phyloP scores from a whole-genome alignment of 2,329 filamentous ascomycete species.

The Fusarium clavum region DNA sequence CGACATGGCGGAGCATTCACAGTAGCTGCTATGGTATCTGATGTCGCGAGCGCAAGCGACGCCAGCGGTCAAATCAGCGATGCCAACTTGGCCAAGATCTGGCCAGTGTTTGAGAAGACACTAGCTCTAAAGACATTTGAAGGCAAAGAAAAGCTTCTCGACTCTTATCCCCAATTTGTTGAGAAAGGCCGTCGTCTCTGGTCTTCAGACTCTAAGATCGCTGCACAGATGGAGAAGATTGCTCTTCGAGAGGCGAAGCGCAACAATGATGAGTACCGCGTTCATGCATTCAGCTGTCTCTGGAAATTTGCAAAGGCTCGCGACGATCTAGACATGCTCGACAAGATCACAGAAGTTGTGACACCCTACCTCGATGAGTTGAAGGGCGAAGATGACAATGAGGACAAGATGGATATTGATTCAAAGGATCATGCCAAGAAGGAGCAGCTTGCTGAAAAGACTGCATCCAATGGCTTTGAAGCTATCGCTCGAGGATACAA shows the following conservation, averaged over 20 bases:
- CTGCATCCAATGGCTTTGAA: slow-evolving; percentile 63
- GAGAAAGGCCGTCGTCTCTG: slow-evolving; percentile 71
- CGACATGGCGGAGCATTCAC: slow-evolving; percentile 89
- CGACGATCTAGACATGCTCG: slow-evolving; percentile 76
- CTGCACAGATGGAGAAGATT: slow-evolving; percentile 81
- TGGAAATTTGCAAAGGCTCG: slow-evolving; percentile 78
- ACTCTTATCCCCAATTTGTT: slow-evolving; percentile 82
- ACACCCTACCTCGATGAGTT: slow-evolving; percentile 70
- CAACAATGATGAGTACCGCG: slow-evolving; percentile 86
- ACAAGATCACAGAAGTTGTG: slow-evolving; percentile 74
- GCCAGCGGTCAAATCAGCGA: slow-evolving; percentile 69
- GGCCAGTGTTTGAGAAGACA: slow-evolving; percentile 86
- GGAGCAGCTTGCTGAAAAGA: slow-evolving; percentile 57
- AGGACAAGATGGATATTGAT: slow-evolving; percentile 78
- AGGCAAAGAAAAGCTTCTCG: slow-evolving; percentile 87
- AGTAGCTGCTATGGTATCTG: slow-evolving; percentile 77
- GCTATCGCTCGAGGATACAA: slow-evolving; percentile 64
- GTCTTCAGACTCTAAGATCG: slow-evolving; percentile 63
- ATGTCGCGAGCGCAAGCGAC: slow-evolving; percentile 70
- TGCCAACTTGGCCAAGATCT: slow-evolving; percentile 72
- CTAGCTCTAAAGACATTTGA: slow-evolving; percentile 91
- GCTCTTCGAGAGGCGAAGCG: slow-evolving; percentile 88
- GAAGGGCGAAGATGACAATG: slow-evolving; percentile 66
- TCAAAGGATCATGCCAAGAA: slow-evolving; percentile 50
- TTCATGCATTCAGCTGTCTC: slow-evolving; percentile 77